Conservation (phyloP, 2,329 filamentous ascomycete species). For the Talaromyces sp. region DNA sequence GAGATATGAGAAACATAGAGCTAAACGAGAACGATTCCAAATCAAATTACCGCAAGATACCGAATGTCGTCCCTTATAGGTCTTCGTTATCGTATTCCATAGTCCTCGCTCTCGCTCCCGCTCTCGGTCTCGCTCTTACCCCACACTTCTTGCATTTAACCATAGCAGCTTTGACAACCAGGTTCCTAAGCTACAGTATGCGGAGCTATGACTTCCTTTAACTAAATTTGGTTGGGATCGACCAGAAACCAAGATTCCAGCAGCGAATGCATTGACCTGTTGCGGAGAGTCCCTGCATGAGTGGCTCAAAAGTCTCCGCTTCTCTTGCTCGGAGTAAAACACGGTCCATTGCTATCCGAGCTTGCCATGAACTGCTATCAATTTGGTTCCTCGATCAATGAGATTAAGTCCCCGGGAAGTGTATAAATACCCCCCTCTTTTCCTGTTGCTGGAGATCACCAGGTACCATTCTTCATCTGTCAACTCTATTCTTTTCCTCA, state of each 20-base stretch:
- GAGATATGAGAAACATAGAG: no score
- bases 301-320: background rate
- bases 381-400: background rate
- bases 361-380: background rate
- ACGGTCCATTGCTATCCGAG: background rate
- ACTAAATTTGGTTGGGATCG: background rate
- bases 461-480: no score
- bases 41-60: no score
- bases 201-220: background rate
- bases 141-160: background rate
- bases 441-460: no score
- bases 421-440: background rate
- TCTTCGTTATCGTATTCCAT: no score
- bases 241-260: background rate
- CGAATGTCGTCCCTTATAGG: no score
- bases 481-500: background rate
- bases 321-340: no score
- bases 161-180: background rate
- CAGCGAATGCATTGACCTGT: background rate
- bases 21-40: background rate
- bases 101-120: background rate
- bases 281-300: background rate
- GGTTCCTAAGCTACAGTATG: background rate
- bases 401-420: background rate
- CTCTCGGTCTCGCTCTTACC: background rate